Conservation (phyloP, 306 rosid species). For the Biancaea sappan region DNA sequence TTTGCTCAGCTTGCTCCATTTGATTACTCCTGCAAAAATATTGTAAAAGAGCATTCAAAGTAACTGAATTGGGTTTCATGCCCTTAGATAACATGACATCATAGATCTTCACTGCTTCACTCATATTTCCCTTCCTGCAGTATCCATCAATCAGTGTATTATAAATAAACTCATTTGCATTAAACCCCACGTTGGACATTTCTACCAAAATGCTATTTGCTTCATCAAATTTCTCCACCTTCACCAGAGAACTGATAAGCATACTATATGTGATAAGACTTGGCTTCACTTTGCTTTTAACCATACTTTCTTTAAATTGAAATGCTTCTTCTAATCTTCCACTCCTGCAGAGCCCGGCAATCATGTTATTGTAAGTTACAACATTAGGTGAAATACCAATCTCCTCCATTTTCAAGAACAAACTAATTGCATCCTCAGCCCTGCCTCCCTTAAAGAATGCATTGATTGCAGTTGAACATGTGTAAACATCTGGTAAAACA, state of each 20-base stretch:
- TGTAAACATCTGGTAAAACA: constrained; percentile 57
- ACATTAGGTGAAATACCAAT: constrained; percentile 61
- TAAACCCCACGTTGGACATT: constrained; percentile 51
- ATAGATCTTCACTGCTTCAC: constrained; percentile 57
- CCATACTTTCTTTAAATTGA: constrained; percentile 57
- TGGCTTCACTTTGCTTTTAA: constrained; percentile 46
- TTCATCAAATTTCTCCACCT: constrained; percentile 52
- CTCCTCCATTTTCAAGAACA: constrained; percentile 62
- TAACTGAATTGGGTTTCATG: constrained; percentile 59
- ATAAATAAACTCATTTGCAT: constrained; percentile 59
- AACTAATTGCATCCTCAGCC: constrained; percentile 53
- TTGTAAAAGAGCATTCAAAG: constrained; percentile 62
- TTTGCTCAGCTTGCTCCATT: constrained; percentile 53
- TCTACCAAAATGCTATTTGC: constrained; percentile 52
- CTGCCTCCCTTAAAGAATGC: constrained; percentile 60
- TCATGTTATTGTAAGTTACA: constrained; percentile 65
- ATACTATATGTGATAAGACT: constrained; percentile 59
- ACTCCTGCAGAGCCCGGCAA: constrained; percentile 66
- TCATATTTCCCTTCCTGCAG: constrained; percentile 59
- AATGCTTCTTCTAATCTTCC: constrained; percentile 64
- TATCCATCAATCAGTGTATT: constrained; percentile 63
- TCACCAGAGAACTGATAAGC: constrained; percentile 64
- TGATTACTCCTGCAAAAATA: constrained; percentile 58
- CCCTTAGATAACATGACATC: constrained; percentile 62
- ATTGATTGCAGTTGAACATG: constrained; percentile 56